Evolutionary conservation across 2,329 filamentous ascomycete genomes (phyloP), one percentile per base, ranked within the genome.

Genomic region (Sporothrix globosa): DNA sequence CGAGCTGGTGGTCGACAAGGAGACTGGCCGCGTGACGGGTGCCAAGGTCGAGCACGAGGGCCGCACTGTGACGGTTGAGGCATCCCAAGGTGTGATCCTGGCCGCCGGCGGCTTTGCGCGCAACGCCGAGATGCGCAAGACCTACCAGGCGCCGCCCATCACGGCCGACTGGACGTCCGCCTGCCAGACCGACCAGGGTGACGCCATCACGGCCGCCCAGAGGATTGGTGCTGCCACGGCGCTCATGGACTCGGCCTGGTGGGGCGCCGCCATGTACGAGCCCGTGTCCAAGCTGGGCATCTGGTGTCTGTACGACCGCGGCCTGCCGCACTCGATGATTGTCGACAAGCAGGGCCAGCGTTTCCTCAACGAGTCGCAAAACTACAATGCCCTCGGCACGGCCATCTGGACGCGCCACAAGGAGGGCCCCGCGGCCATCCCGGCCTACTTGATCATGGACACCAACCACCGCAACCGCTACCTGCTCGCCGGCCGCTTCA

Each of bases 31-130:
- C 6, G 74, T 80, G 11, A 72, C 70, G 9, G 78, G 78, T 0
- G 77, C 77, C 2, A 67, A 74, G 6, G 73, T 79, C 13, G 68
- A 71, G 63, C 68, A 73, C 24, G 71, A 76, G 10, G 78, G 76
- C 24, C 71, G 72, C 17, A 61, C 72, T 2, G 67, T 75, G 6
- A 71, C 69, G 1, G 73, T 80, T 63, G 68, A 74, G 1, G 76
- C 78, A 9, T 72, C 68, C 1, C 67, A 73, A n/a, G 79, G 77
- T 14, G 77, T 80, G 14, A 70, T 81, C 11, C 74, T 81, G 10
- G 76, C 76, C 7, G 78, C 78, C 7, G 80, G 78, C 6, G 80
- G 80, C 4, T 81, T 81, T 71, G 76, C 79, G 0, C 74, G 75
- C 19, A 79, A 80, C 65, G 54, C 68, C 7, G 67, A 71, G 11